Evolutionary conservation across 1,139 yeast species (phyloP), one percentile per base, ranked within the genome.

Genomic region (Trichomonascaceae sp.): DNA sequence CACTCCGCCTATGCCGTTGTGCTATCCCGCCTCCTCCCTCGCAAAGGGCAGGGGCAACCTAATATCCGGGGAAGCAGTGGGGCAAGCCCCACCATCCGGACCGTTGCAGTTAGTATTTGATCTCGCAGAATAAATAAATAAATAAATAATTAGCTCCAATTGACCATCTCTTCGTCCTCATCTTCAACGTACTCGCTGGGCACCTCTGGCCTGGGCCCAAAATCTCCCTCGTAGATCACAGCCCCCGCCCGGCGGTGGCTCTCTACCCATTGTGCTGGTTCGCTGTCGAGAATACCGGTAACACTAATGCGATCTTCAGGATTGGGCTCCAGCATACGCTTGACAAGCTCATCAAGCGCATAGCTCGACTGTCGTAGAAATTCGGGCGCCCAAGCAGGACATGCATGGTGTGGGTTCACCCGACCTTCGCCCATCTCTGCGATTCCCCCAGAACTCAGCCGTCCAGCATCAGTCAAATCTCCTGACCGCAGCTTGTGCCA

Each of bases 401-500:
- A 52, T 9, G 40, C 23, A 4, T 28, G 17, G n/a, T n/a, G n/a
- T 23, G 27, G 13, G 26, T 38, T 27, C 36, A 37, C 16, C 31
- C 37, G 20, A 34, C 39, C 8, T 43, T 50, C n/a, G n/a, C n/a
- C n/a, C 23, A 20, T 20, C 9, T 6, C 23, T 6, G 29, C 27
- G 30, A 76, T 56, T 44, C 76, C 82, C 14, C 76, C 74, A 2
- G 80, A 74, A 38, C 92, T 78, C 40, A 89, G 64, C 45, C 76
- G 71, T 0, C 98, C 98, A 1, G 97, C 97, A 57, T 89, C 98
- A 20, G 93, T 77, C 42, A 92, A 63, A 55, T 89, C 98, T 1
- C 98, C 99, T 31, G 94, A 81, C 43, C 99, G 69, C 42, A 89
- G 62, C 54, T 87, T 87, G 45, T 93, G 89, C 99, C 99, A 89